phyloP scores from a whole-genome alignment of 2,329 filamentous ascomycete species.

The Neonectria punicea region DNA sequence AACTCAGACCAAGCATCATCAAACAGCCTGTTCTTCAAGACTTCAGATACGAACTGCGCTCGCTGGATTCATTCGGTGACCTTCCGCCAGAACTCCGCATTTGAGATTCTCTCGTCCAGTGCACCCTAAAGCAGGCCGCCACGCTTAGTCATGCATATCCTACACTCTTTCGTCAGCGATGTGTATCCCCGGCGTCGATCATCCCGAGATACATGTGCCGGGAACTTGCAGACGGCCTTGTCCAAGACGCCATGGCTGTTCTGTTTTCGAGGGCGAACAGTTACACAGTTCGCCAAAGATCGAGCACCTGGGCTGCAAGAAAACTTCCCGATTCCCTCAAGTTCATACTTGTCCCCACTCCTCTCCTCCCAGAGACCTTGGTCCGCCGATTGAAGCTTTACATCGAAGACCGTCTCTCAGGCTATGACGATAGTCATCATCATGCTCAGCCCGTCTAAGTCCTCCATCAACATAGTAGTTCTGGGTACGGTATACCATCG shows the following conservation, averaged over 20 bases:
- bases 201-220: conserved; percentile 33
- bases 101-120: not conserved
- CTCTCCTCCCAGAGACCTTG: not conserved
- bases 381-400: not conserved
- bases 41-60: not conserved
- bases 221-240: conserved; percentile 41
- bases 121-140: not conserved
- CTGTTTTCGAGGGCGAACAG: not conserved
- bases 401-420: not conserved
- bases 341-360: not conserved
- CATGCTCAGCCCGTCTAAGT: not conserved
- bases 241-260: conserved; percentile 26
- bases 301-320: not conserved
- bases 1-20: no score
- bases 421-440: not conserved
- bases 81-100: not conserved
- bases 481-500: not conserved
- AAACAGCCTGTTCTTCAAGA: no score
- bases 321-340: not conserved
- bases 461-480: not conserved
- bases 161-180: conserved; percentile 21
- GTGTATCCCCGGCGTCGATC: conserved; percentile 32
- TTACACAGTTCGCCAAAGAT: conserved; percentile 1
- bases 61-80: not conserved
- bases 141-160: conserved; percentile 17